Evolutionary conservation across 2,329 filamentous ascomycete species (phyloP).

Genomic region (Coleophoma crateriformis): DNA sequence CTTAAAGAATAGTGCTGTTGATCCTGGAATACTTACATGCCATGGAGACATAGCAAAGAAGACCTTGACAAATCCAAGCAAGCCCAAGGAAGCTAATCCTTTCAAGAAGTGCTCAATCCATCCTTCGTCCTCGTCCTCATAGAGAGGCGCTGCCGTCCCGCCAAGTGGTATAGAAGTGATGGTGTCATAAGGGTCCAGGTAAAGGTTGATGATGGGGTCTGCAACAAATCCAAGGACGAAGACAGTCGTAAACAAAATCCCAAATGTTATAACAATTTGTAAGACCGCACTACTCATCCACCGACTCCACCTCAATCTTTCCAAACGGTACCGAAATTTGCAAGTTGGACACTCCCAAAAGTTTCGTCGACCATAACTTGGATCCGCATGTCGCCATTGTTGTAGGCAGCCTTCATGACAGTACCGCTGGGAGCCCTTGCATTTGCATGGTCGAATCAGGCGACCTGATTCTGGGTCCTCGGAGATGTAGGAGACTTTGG

Average conservation of each 20-base stretch:
- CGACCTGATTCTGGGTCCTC: constrained; percentile 69
- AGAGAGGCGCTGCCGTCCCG: constrained; percentile 33
- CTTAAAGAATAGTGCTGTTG: constrained; percentile 1
- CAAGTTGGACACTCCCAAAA: constrained; percentile 89
- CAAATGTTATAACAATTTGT: constrained; percentile 65
- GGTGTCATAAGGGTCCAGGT: constrained; percentile 70
- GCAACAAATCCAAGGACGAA: constrained; percentile 88
- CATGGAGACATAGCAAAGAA: constrained; percentile 69
- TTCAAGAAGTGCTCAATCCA: constrained; percentile 87
- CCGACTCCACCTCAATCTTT: constrained; percentile 69
- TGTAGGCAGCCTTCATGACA: constrained; percentile 89
- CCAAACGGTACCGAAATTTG: constrained; percentile 73
- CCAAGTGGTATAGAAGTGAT: constrained; percentile 39
- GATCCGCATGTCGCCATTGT: constrained; percentile 73
- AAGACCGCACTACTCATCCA: constrained; percentile 61
- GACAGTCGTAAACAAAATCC: constrained; percentile 65
- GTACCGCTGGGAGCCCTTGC: constrained; percentile 88
- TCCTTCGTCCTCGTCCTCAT: constrained; percentile 42
- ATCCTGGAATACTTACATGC: constrained; percentile 30
- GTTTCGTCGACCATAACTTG: constrained; percentile 56
- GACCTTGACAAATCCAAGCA: constrained; percentile 80
- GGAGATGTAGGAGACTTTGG: constrained; percentile 65
- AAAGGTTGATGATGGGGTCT: constrained; percentile 86
- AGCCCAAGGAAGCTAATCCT: constrained; percentile 81
- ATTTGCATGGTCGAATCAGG: constrained; percentile 84